A percentile compares a stretch with the other conserved stretches of the same genome.
Conservation (phyloP, 768 basidiomycete genomes). For the Kwoniella mangroviensis region DNA sequence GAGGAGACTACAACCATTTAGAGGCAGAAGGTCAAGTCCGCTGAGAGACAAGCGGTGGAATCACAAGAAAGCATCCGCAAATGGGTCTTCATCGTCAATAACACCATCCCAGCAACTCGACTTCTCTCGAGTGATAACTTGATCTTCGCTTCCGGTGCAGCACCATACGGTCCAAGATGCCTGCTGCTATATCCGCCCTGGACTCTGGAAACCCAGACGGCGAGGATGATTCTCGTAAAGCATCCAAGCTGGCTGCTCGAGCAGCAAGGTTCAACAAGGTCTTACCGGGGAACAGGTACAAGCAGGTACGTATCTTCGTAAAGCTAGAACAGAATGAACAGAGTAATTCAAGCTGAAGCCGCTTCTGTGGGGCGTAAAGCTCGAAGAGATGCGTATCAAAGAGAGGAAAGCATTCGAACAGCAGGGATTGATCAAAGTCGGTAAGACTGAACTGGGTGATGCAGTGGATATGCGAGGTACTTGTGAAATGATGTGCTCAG, state of each 20-base stretch:
- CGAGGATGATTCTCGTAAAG: conserved; percentile 41
- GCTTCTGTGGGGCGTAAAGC: conserved; percentile 39
- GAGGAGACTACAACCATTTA: too few relatives aligned
- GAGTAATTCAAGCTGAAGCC: too few relatives aligned
- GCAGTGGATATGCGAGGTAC: conserved; percentile 93
- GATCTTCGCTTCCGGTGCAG: not conserved
- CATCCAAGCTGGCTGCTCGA: conserved; percentile 39
- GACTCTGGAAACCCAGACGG: conserved; percentile 39
- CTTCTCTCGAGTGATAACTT: not conserved
- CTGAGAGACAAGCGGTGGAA: too few relatives aligned
- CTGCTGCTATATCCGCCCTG: conserved; percentile 26
- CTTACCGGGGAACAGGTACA: conserved; percentile 60
- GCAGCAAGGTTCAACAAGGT: conserved; percentile 57
- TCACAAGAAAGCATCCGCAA: not conserved
- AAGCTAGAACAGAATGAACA: too few relatives aligned
- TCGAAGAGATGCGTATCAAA: conserved; percentile 56
- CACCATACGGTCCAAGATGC: conserved; percentile 3
- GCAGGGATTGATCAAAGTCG: conserved; percentile 87
- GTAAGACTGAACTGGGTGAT: conserved; percentile 78
- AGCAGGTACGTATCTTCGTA: conserved; percentile 44
- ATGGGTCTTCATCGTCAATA: not conserved
- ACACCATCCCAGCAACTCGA: not conserved
- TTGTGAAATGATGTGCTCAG: conserved; percentile 91
- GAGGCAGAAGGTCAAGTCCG: too few relatives aligned
- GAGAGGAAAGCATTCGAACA: conserved; percentile 65